Conservation (phyloP, 2,329 filamentous ascomycete species). For the Hymenoscyphus fructigenus region DNA sequence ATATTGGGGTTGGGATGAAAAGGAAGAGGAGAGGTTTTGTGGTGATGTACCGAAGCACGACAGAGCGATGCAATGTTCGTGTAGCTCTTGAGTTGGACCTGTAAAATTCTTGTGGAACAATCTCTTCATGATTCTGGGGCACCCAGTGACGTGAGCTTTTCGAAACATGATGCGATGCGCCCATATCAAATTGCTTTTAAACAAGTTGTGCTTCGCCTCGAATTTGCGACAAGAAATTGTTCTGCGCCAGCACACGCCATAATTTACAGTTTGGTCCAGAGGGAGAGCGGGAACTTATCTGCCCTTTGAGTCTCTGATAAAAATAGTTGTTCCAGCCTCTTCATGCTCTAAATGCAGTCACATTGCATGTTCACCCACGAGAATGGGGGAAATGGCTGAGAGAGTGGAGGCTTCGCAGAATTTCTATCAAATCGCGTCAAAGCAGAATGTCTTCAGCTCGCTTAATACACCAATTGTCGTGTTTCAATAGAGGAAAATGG, state of each 20-base stretch:
- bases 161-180: not conserved
- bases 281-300: not conserved
- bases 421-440: not conserved
- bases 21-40: conserved; percentile 80
- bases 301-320: not conserved
- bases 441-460: conserved; percentile 3
- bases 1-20: conserved; percentile 64
- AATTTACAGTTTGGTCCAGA: not conserved
- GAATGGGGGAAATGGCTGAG: not conserved
- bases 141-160: not conserved
- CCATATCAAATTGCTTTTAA: too few species aligned
- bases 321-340: conserved; percentile 9
- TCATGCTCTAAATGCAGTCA: not conserved
- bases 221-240: not conserved
- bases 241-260: not conserved
- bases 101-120: not conserved
- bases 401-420: not conserved
- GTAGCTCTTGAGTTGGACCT: conserved; percentile 66
- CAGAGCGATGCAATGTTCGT: conserved; percentile 90
- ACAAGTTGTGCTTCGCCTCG: not conserved
- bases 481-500: conserved; percentile 3
- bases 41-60: conserved; percentile 78
- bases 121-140: not conserved
- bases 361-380: not conserved
- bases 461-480: conserved; percentile 1